Conservation (phyloP, 1,284 basidiomycete genomes). For the Cryptococcus maquisensis region DNA sequence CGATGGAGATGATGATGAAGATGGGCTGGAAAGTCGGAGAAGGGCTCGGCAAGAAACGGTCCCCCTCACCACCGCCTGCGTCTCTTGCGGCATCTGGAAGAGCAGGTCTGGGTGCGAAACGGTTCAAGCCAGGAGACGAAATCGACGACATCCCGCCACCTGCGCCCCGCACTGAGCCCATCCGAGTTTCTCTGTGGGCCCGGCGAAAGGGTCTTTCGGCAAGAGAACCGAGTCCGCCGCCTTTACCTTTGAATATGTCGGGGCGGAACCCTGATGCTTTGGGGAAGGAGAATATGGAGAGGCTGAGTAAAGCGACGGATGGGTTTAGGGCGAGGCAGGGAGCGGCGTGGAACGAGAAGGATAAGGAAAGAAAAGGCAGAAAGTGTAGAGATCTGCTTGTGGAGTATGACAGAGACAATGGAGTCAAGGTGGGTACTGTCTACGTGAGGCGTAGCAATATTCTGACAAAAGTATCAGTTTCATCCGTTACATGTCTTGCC, state of each 20-base stretch:
- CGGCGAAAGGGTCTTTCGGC: slow-evolving; percentile 38
- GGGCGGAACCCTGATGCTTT: slow-evolving; percentile 27
- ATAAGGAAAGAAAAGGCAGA: slow-evolving; percentile 34
- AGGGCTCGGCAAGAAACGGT: slow-evolving; percentile 36
- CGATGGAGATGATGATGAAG: slow-evolving; percentile 45
- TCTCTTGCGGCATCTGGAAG: background rate
- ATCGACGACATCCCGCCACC: slow-evolving; percentile 5
- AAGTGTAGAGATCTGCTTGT: slow-evolving; percentile 38
- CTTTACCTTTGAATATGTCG: slow-evolving; percentile 13
- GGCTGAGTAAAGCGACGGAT: slow-evolving; percentile 32
- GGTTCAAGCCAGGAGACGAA: slow-evolving; percentile 15
- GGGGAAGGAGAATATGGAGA: slow-evolving; percentile 23
- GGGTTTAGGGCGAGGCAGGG: slow-evolving; percentile 36
- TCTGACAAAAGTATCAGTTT: slow-evolving; percentile 26
- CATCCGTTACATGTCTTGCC: slow-evolving; percentile 46
- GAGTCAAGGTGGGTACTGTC: slow-evolving; percentile 50
- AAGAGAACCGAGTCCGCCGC: slow-evolving; percentile 37
- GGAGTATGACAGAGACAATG: slow-evolving; percentile 33
- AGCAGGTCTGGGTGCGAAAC: background rate
- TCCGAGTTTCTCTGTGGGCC: slow-evolving; percentile 46
- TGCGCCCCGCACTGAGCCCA: slow-evolving; percentile 32
- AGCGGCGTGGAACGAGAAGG: slow-evolving; percentile 28
- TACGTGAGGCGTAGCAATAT: background rate
- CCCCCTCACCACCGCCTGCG: slow-evolving; percentile 12
- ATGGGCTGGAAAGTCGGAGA: slow-evolving; percentile 50